Evolutionary conservation across 2,329 filamentous ascomycete genomes (phyloP), one percentile per base, ranked within the genome.

Genomic region (Neofusicoccum umdonicola): DNA sequence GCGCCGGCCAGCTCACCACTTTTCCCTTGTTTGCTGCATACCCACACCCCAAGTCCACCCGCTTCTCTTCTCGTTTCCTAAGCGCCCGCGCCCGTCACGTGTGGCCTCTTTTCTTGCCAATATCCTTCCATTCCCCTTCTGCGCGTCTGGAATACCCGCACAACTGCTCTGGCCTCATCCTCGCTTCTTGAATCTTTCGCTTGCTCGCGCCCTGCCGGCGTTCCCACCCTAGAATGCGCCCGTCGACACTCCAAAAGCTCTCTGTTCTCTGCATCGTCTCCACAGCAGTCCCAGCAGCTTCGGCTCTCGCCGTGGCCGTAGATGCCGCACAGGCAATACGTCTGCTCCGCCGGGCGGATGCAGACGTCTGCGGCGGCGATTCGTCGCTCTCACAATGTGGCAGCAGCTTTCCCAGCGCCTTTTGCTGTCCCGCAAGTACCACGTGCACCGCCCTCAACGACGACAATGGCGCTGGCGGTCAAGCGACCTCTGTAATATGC

Each of bases 401-500:
- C 27, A 66, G 77, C 34, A 80, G 78, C 35, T 81, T 91, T 22
- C 88, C 89, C 1, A 79, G 79, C 60, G 81, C 84, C 73, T 91
- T 93, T 73, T 92, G 90, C 80, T 93, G 90, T 72, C 76, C 83
- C 3, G 66, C 76, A 34, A 76, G 74, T 17, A 78, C 82, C 6
- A 81, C 73, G 2, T 93, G 90, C 77, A 79, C 86, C 45, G 70
- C 82, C 1, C 82, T 93, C 52, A 79, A 80, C 71, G 76, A 75
- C 51, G 88, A 88, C 11, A 85, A 80, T n/a, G 79, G 82, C 50
- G 88, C 88, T 5, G 45, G 39, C 12, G 47, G 47, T 11, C 31
- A 39, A n/a, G 37, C 63, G n/a, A 52, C 54, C n/a, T 90, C 89
- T 0, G 82, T 88, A 13, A 79, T 93, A 56, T 93, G 90, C 79